Percentiles rank a stretch among this genome's conserved stretches.
These are phyloP conservation scores for Fusarium sterilihyphosum DNA, from an alignment of 2,329 filamentous ascomycete species.

Conservation along the genomic window DNA sequence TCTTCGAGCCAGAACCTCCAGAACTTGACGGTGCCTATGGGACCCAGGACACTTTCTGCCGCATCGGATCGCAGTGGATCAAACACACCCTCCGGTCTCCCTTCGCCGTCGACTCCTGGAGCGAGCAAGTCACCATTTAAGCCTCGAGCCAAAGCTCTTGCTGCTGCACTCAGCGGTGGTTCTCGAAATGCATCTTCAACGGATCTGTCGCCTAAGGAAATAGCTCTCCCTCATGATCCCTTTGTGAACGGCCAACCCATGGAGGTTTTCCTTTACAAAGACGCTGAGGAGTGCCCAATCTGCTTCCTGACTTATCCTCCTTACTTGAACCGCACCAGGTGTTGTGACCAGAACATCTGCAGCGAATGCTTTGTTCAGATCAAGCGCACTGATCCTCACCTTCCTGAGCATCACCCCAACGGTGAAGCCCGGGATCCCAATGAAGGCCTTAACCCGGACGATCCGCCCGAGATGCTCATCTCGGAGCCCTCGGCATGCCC, in stretches of 20 bases:
- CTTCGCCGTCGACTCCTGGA: conserved; percentile 56
- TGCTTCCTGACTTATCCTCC: conserved; percentile 97
- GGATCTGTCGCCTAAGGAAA: conserved; percentile 80
- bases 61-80: conserved; percentile 77
- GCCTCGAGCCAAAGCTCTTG: conserved; percentile 87
- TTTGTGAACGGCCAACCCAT: conserved; percentile 94
- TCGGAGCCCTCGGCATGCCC: conserved; percentile 93
- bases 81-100: conserved; percentile 65
- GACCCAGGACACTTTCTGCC: conserved; percentile 78
- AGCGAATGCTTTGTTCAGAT: conserved; percentile 99
- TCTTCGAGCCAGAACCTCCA: conserved; percentile 68
- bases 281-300: conserved; percentile 90
- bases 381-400: conserved; percentile 90
- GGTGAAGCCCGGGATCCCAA: conserved; percentile 50
- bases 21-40: conserved; percentile 82
- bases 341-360: conserved; percentile 95
- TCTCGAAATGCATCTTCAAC: conserved; percentile 77
- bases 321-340: conserved; percentile 92
- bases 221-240: conserved; percentile 82
- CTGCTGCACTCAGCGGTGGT: conserved; percentile 78
- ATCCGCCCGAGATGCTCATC: conserved; percentile 73
- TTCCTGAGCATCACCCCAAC: conserved; percentile 79
- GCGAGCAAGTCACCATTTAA: conserved; percentile 70
- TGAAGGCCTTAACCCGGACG: conserved; percentile 55
- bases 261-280: conserved; percentile 93